Evolutionary conservation across 805 yeast genomes (phyloP), one percentile per base, ranked within the genome.

Genomic region (Lipomyces orientalis): DNA sequence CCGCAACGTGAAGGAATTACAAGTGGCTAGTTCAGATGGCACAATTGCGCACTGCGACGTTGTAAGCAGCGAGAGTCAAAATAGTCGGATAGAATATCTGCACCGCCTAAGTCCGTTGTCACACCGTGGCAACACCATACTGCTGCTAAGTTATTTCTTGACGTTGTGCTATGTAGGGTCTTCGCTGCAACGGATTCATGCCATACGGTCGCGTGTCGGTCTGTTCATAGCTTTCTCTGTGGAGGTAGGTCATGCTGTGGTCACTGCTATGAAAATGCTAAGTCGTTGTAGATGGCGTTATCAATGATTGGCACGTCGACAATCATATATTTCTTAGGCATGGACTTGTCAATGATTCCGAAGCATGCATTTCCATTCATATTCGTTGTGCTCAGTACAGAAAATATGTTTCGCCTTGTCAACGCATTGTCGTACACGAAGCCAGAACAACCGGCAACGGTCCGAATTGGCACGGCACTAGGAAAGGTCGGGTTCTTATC

Each of bases 391-490:
- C 79, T 84, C 9, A 81, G 83, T 10, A 75, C 81, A 19, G 87
- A 85, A 67, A 85, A 84, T 71, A 81, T 80, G 79, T 82, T 84
- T 56, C 78, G 87, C 63, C 73, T 86, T 37, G 76, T 84, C 29
- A 75, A 78, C 14, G 73, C 83, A 4, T 75, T 84, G 1, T 76
- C 83, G 0, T 74, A 76, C 29, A 77, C 81, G 1, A 80, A 84
- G 7, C 82, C 80, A 14, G 86, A 84, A 65, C 74, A 79, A 56
- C 75, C 85, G 1, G 78, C 83, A 2, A 73, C 79, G 8, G 70
- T 77, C 0, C 79, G 83, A 49, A 69, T 84, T 22, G 74, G 81
- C 4, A 74, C 78, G 51, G 81, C 84, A 0, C 73, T 81, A 22
- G 73, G 78, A 2, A 73, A 77, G 25, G 76, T 80, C 58, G 81